These are phyloP conservation scores for Echites panduratus DNA, from an alignment of 257 asterid species.

Conservation along the genomic window DNA sequence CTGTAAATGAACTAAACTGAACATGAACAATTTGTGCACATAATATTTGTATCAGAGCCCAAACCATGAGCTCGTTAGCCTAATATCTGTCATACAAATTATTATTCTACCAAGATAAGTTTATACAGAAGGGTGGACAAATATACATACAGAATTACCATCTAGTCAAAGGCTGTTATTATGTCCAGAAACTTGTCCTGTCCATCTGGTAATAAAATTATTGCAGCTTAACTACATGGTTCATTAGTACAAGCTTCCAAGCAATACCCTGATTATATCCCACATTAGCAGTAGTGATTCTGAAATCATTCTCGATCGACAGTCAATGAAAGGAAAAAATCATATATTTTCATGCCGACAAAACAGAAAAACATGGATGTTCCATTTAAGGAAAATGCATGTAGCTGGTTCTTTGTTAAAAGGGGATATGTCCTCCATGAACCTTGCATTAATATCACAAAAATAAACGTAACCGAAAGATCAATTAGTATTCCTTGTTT, in stretches of 20 bases:
- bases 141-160: not conserved
- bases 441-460: not conserved
- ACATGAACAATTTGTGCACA: not conserved
- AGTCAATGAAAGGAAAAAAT: not conserved
- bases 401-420: not conserved
- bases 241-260: not conserved
- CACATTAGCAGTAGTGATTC: not conserved
- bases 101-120: not conserved
- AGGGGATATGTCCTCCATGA: not conserved
- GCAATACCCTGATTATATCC: not conserved
- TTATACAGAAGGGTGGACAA: not conserved
- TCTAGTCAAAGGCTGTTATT: not conserved
- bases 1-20: not conserved
- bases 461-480: not conserved
- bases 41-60: not conserved
- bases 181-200: not conserved
- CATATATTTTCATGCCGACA: not conserved
- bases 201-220: not conserved
- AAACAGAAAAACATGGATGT: not conserved
- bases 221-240: not conserved
- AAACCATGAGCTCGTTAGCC: not conserved
- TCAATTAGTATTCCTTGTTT: not conserved
- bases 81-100: not conserved
- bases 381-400: not conserved
- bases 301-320: not conserved